A percentile compares a stretch with the other conserved stretches of the same genome.
Conservation (phyloP, 208 protist genomes). For the Kentomonas sorsogonicus region DNA sequence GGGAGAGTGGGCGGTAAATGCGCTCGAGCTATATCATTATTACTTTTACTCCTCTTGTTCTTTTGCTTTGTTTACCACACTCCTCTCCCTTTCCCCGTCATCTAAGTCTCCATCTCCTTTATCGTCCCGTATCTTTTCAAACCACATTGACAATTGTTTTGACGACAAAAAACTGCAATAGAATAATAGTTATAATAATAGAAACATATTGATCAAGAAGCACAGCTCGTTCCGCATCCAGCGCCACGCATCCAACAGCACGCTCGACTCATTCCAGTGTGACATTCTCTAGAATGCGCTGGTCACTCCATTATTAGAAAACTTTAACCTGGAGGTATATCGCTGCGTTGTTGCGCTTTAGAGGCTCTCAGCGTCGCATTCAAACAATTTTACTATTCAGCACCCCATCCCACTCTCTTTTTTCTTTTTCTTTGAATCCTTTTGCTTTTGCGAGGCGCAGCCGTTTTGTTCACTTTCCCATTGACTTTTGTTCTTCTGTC, state of each 20-base stretch:
- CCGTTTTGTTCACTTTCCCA: neutral
- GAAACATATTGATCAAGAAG: constrained; percentile 1
- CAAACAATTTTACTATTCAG: neutral
- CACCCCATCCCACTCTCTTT: neutral
- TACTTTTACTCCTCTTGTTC: neutral
- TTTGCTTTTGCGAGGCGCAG: neutral
- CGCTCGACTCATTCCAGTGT: too few relatives aligned
- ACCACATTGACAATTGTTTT: neutral
- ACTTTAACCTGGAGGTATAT: too few relatives aligned
- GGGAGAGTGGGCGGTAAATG: too few relatives aligned
- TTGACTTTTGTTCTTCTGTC: neutral
- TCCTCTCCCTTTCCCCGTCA: too few relatives aligned
- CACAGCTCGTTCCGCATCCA: too few relatives aligned
- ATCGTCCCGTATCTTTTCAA: neutral
- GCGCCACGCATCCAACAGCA: too few relatives aligned
- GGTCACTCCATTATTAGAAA: too few relatives aligned
- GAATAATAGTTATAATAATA: constrained; percentile 3
- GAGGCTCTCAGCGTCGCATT: neutral
- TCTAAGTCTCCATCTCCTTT: too few relatives aligned
- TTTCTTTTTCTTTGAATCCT: neutral
- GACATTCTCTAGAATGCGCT: too few relatives aligned
- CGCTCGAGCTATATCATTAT: neutral
- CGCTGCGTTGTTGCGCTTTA: too few relatives aligned
- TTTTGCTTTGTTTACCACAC: too few relatives aligned
- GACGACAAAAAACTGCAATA: neutral